phyloP scores from a whole-genome alignment of 2,329 filamentous ascomycete species.

The Xylariomycetidae sp. region DNA sequence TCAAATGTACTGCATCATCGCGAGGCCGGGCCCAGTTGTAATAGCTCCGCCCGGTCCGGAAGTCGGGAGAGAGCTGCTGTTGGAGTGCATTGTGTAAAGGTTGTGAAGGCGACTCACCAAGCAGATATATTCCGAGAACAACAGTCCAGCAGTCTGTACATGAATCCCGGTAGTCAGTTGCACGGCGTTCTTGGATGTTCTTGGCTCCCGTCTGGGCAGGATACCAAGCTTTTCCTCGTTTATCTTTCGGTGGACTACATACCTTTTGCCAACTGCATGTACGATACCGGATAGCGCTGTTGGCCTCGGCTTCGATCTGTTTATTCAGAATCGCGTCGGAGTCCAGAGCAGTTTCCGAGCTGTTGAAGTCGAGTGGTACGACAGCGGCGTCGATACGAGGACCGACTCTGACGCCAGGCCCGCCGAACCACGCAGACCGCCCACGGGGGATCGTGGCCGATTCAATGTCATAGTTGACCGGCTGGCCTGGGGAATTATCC shows the following conservation, averaged over 20 bases:
- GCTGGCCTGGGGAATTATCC: conserved; percentile 16
- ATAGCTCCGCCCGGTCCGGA: no score
- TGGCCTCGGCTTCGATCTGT: conserved; percentile 73
- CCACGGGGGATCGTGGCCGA: conserved; percentile 35
- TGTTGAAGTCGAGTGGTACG: conserved; percentile 12
- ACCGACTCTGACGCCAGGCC: conserved; percentile 37
- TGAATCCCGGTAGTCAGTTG: conserved; percentile 3
- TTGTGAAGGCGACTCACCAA: conserved; percentile 47
- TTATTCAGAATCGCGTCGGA: conserved; percentile 47
- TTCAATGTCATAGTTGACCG: conserved; percentile 36
- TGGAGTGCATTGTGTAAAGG: no score
- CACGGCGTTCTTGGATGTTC: no score
- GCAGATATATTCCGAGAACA: conserved; percentile 96
- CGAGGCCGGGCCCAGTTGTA: no score
- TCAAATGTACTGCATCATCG: no score
- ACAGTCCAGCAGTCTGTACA: conserved; percentile 76
- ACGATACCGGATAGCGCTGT: conserved; percentile 80
- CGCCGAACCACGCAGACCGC: conserved; percentile 35
- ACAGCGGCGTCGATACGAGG: conserved; percentile 46
- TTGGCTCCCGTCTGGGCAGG: conserved; percentile 9
- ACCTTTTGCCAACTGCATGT: conserved; percentile 93
- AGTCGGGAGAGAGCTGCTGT: no score
- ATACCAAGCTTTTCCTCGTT: conserved; percentile 2
- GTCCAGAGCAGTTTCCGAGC: conserved; percentile 41
- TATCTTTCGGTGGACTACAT: conserved; percentile 18